Base-by-base conservation (phyloP, 306 rosid species). In the Pachyrhizus erosus region DNA sequence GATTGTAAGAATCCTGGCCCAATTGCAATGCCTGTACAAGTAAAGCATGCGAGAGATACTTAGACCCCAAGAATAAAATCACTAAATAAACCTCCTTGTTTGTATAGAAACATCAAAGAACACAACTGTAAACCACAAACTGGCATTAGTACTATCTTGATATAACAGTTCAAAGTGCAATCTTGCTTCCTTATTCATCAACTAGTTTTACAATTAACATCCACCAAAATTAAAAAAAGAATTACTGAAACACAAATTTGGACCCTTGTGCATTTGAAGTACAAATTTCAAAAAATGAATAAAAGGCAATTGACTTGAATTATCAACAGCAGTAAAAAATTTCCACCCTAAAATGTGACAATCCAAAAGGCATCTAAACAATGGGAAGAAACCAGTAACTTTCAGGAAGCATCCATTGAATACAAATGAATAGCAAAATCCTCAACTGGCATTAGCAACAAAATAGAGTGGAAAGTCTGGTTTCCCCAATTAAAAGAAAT, bases 1-100 rank as follows among this genome's bases (percentile, higher is more conserved):
- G 76, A 80, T 91, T 77, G 42, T 29, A 87, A 0, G 90, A 74
- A 66, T 93, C 99, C 82, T 93, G 99, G 71, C 94, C 97, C 89
- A 96, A 86, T 89, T 91, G 99, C 91, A 93, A 86, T 70, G 98
- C 99, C 99, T 96, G 77, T 29, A 86, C 20, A 87, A 74, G 73
- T 66, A 80, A 75, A 80, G 60, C 49, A 64, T 34, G 68, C 48
- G 54, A 45, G 29, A 48, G 57, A 60, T 51, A 68, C 64, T 55
- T 21, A 20, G 29, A 46, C 55, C 52, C 31, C 7, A 26, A 78
- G 54, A 57, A 52, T 51, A 42, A 57, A 71, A 70, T 31, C 20
- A 27, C 39, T n/a, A 64, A 52, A 85, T 54, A 76, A 24, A 37
- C 51, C 57, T 33, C 39, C 76, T 6, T 24, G 34, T 45, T 23